Percentiles rank a stretch among this genome's conserved stretches.
These are phyloP conservation scores for Prillingera fragicola DNA, from an alignment of 1,284 basidiomycete genomes.

Conservation along the genomic window DNA sequence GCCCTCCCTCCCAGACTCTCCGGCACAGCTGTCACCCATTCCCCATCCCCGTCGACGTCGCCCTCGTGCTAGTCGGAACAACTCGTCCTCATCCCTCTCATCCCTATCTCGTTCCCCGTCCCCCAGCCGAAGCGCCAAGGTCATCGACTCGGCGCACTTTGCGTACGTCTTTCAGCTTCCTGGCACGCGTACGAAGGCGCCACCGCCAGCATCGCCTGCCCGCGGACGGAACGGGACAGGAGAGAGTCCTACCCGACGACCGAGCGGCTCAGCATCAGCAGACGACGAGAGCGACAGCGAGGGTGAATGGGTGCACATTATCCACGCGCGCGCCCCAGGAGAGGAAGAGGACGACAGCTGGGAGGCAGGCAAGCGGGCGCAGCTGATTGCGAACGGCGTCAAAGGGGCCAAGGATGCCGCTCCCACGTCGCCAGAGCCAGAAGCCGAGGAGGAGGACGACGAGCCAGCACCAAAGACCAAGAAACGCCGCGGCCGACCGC, in stretches of 20 bases:
- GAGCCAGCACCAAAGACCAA: neutral
- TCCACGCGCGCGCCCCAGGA: constrained; percentile 8
- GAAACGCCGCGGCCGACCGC: neutral
- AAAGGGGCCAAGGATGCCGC: neutral
- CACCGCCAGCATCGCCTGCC: neutral
- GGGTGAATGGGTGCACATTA: no score
- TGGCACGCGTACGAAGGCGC: neutral
- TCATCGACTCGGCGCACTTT: constrained; percentile 19
- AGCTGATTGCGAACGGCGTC: neutral
- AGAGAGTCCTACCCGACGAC: no score
- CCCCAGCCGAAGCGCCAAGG: constrained; percentile 6
- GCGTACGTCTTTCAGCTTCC: constrained; percentile 14
- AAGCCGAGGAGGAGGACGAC: neutral
- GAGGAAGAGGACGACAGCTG: constrained; percentile 8
- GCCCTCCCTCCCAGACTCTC: constrained; percentile 15
- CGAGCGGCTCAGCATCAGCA: no score
- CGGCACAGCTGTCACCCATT: constrained; percentile 16
- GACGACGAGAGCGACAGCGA: constrained; percentile 5
- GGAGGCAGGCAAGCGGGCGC: constrained; percentile 12
- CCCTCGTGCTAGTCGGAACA: constrained; percentile 8
- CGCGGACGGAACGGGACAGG: neutral
- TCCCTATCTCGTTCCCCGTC: constrained; percentile 7
- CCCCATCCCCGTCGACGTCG: constrained; percentile 11
- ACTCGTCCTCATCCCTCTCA: constrained; percentile 11
- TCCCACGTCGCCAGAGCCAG: neutral